A percentile compares a stretch with the other conserved stretches of the same genome.
phyloP scores from a whole-genome alignment of 2,329 filamentous ascomycete species.

The Colletotrichum navitas region DNA sequence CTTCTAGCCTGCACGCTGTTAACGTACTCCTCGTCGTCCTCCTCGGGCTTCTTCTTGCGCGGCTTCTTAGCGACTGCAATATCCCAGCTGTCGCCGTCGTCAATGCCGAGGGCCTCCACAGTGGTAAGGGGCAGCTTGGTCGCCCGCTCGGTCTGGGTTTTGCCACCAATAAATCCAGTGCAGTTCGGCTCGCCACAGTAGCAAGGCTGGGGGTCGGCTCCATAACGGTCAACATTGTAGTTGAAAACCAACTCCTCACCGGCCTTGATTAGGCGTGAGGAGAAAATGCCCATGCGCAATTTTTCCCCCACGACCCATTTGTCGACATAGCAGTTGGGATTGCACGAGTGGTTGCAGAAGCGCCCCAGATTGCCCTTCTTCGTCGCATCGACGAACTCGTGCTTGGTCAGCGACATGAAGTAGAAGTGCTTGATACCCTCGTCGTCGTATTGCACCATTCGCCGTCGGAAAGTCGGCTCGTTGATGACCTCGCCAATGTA shows the following conservation, averaged over 20 bases:
- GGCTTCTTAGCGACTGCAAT: slow-evolving; percentile 89
- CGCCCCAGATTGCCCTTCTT: slow-evolving; percentile 95
- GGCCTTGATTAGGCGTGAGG: slow-evolving; percentile 83
- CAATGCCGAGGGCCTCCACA: slow-evolving; percentile 95
- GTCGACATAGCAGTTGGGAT: slow-evolving; percentile 98
- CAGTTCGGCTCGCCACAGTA: slow-evolving; percentile 97
- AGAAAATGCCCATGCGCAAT: slow-evolving; percentile 98
- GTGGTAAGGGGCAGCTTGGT: slow-evolving; percentile 91
- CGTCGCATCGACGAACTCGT: slow-evolving; percentile 97
- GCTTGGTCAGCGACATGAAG: slow-evolving; percentile 98
- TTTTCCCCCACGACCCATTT: slow-evolving; percentile 99
- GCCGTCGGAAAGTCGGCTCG: slow-evolving; percentile 86
- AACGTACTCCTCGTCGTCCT: slow-evolving; percentile 96
- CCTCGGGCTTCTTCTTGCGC: slow-evolving; percentile 89
- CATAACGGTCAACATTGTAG: slow-evolving; percentile 99
- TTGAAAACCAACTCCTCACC: slow-evolving; percentile 99
- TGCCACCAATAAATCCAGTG: slow-evolving; percentile 95
- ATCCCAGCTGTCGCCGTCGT: slow-evolving; percentile 93
- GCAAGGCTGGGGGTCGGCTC: slow-evolving; percentile 95
- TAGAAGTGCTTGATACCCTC: slow-evolving; percentile 99
- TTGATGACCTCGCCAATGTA: slow-evolving; percentile 99
- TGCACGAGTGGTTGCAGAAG: slow-evolving; percentile 99
- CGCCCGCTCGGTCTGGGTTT: slow-evolving; percentile 95
- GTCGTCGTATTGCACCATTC: slow-evolving; percentile 93
- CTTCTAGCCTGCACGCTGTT: slow-evolving; percentile 86